phyloP scores from a whole-genome alignment of 371 early-diverging fungal genomes.

The Gilbertella persicaria region DNA sequence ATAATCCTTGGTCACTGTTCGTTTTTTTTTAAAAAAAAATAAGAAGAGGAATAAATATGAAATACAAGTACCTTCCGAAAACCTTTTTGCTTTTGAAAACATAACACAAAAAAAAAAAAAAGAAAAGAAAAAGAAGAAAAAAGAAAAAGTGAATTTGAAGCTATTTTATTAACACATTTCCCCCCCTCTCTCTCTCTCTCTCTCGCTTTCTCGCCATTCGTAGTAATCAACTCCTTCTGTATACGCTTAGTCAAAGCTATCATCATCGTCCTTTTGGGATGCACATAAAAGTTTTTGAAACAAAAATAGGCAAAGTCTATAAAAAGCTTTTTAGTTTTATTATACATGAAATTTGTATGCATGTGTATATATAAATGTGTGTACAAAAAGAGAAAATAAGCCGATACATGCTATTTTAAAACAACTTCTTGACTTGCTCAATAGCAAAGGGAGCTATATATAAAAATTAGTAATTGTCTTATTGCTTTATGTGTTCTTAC shows the following conservation, averaged over 20 bases:
- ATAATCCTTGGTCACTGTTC: constrained; percentile 35
- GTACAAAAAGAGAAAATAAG: constrained; percentile 3
- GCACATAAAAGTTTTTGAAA: not conserved
- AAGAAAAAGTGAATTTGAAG: constrained; percentile 3
- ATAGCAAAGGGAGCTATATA: constrained; percentile 49
- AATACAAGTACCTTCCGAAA: constrained; percentile 37
- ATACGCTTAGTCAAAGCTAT: not conserved
- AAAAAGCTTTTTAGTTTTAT: not conserved
- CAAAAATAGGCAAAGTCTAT: not conserved
- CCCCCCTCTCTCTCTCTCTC: constrained; percentile 1
- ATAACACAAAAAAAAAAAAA: constrained; percentile 16
- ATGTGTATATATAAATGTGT: not conserved
- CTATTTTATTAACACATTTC: too few relatives aligned
- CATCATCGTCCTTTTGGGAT: not conserved
- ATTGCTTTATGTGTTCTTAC: constrained; percentile 30
- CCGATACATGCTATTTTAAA: constrained; percentile 22
- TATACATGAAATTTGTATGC: not conserved
- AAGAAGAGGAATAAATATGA: constrained; percentile 1
- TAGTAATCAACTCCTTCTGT: not conserved
- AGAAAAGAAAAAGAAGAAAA: constrained; percentile 6
- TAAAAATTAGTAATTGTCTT: not conserved
- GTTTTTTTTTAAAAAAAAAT: not conserved
- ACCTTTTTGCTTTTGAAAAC: constrained; percentile 49
- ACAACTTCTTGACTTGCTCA: constrained; percentile 47
- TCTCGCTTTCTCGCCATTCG: too few relatives aligned